A percentile compares a stretch with the other conserved stretches of the same genome.
Evolutionary conservation across 2,329 filamentous ascomycete species (phyloP).

Genomic region (Fusarium sarcochroum): DNA sequence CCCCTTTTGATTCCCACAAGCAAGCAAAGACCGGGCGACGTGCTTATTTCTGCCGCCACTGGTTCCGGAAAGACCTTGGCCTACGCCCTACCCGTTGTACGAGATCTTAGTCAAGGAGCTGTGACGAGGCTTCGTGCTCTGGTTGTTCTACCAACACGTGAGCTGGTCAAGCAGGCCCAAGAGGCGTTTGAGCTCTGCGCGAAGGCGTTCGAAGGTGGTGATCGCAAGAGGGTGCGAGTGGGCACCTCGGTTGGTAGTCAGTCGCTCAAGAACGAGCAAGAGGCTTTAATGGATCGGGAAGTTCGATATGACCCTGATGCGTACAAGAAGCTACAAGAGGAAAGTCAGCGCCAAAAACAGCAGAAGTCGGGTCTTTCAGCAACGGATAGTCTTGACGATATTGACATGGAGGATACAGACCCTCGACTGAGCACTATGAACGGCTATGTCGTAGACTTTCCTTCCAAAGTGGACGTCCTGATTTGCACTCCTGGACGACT

Average conservation of each 20-base stretch:
- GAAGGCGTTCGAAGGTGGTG: constrained; percentile 67
- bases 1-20: constrained; percentile 81
- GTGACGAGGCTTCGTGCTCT: constrained; percentile 81
- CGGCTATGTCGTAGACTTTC: constrained; percentile 72
- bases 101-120: constrained; percentile 76
- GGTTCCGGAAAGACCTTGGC: constrained; percentile 96
- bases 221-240: constrained; percentile 78
- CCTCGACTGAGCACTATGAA: constrained; percentile 54
- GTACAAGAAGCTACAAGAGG: constrained; percentile 55
- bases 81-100: constrained; percentile 88
- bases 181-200: constrained; percentile 83
- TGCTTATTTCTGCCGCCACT: constrained; percentile 92
- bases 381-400: constrained; percentile 38
- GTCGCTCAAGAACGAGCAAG: constrained; percentile 76
- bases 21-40: constrained; percentile 76
- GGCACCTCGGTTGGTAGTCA: constrained; percentile 88
- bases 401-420: constrained; percentile 42
- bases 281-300: constrained; percentile 61
- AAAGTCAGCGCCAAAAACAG: constrained; percentile 21
- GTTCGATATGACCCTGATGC: constrained; percentile 74
- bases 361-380: constrained; percentile 18
- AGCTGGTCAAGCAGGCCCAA: constrained; percentile 88
- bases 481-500: constrained; percentile 93
- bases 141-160: constrained; percentile 90
- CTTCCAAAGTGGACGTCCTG: constrained; percentile 85